Evolutionary conservation across 192 early-diverging fungal species (phyloP), one percentile per base, ranked within the genome.

Genomic region (Borealophlyctis nickersoniae): DNA sequence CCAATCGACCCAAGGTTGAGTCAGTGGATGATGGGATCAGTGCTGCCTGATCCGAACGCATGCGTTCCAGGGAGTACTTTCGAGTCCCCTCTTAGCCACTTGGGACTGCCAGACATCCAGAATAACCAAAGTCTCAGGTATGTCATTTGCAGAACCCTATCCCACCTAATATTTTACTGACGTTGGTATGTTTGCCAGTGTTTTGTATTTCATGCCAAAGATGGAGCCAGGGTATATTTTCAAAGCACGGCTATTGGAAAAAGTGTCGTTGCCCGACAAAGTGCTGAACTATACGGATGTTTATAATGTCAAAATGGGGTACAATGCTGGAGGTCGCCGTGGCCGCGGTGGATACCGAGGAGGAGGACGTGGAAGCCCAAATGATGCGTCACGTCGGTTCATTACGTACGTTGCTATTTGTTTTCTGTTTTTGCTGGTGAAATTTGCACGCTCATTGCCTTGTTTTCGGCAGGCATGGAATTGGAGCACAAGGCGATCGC

Each of bases 61-160:
- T 70, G 52, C 33, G 11, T 84, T 13, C 82, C 82, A 30, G 82
- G 78, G 13, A 63, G 61, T 31, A 81, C 74, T 0, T 77, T 71
- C 57, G 67, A 79, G 24, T 77, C 75, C 1, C 82, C 82, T 16
- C 65, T 84, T 4, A 52, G 33, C 11, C 65, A 66, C 13, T 54
- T 59, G 26, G 66, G 59, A 13, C 32, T 83, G 22, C 52, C 49
- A 2, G 81, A 83, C 55, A 66, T 83, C 33, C 22, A 27, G 11
- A 65, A 80, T 56, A 73, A 69, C 36, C 51, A 65, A 2, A 61
- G 72, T 2, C 77, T 60, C 39, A 60, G 49, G 39, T 60, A 29
- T 11, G 27, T 4, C 27, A n/a, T n/a, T 60, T 26, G 3, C 36
- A 35, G 3, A 7, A 5, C 13, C 48, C 29, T 55, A 4, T 4